Conservation (phyloP, 2,329 filamentous ascomycete genomes). For the Sporothrix sp. region DNA sequence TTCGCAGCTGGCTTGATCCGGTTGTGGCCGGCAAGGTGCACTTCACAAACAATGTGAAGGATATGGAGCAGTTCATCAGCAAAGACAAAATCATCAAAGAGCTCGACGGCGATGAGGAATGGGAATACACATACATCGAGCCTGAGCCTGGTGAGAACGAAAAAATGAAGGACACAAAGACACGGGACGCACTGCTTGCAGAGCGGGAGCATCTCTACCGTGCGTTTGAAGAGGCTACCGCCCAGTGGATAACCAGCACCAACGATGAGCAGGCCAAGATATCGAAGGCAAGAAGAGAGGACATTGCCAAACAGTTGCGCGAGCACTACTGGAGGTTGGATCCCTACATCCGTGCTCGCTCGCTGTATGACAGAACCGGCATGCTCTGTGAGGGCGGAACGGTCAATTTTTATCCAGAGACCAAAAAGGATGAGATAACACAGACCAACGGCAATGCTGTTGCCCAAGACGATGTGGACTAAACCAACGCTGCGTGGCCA, state of each 20-base stretch:
- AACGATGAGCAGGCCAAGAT: conserved; percentile 36
- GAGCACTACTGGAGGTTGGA: conserved; percentile 84
- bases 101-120: conserved; percentile 77
- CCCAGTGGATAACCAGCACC: conserved; percentile 59
- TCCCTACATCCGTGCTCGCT: conserved; percentile 72
- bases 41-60: conserved; percentile 74
- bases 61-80: conserved; percentile 69
- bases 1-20: conserved; percentile 91
- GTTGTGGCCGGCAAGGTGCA: conserved; percentile 91
- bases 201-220: conserved; percentile 57
- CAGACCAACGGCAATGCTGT: conserved; percentile 20
- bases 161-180: conserved; percentile 54
- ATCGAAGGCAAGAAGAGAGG: conserved; percentile 47
- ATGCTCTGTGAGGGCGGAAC: conserved; percentile 58
- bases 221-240: conserved; percentile 64
- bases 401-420: conserved; percentile 56
- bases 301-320: conserved; percentile 53
- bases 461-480: conserved; percentile 34
- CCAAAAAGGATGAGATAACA: conserved; percentile 14
- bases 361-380: conserved; percentile 75
- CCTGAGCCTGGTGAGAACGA: conserved; percentile 67
- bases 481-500: no score
- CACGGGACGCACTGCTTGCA: conserved; percentile 52
- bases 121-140: conserved; percentile 74
- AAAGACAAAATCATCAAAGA: conserved; percentile 65